Percentiles rank a stretch among this genome's conserved stretches.
These are phyloP conservation scores for Vitis hybrid DNA, from an alignment of 177 flowering plant species.

Conservation along the genomic window DNA sequence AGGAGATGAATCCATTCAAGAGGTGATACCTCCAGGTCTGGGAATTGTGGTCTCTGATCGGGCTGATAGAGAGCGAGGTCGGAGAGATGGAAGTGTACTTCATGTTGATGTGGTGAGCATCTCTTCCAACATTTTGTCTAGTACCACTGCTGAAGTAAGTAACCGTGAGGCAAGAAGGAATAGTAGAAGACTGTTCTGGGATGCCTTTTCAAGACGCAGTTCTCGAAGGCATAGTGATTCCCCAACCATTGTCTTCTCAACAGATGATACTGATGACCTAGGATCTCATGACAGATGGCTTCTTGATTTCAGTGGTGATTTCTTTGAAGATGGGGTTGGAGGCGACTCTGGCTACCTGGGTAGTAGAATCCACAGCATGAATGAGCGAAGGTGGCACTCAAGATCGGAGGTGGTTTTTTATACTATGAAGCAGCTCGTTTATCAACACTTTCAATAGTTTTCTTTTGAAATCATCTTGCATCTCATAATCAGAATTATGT, in stretches of 20 bases:
- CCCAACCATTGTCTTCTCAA: conserved; percentile 45
- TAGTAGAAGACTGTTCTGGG: conserved; percentile 79
- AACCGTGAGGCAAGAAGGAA: conserved; percentile 52
- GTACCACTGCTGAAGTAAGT: conserved; percentile 31
- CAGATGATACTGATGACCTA: conserved; percentile 43
- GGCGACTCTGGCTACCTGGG: conserved; percentile 40
- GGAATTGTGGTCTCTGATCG: conserved; percentile 34
- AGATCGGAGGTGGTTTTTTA: conserved; percentile 64
- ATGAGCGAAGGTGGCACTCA: conserved; percentile 51
- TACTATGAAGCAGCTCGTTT: no score
- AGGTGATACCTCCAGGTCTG: conserved; percentile 30
- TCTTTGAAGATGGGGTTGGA: conserved; percentile 45
- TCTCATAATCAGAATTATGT: background rate
- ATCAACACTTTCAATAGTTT: no score
- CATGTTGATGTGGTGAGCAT: conserved; percentile 60
- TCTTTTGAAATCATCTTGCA: background rate
- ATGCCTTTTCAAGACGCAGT: conserved; percentile 77
- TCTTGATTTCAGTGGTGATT: conserved; percentile 59
- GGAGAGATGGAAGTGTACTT: conserved; percentile 38
- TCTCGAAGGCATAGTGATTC: conserved; percentile 63
- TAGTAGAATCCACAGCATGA: conserved; percentile 41
- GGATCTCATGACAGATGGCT: conserved; percentile 73
- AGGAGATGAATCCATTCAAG: conserved; percentile 32
- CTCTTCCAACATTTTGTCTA: conserved; percentile 44
- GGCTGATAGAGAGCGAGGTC: conserved; percentile 33